These are phyloP conservation scores for Globisporangium viniferum DNA, from an alignment of 352 stramenopile genomes.

Conservation along the genomic window DNA sequence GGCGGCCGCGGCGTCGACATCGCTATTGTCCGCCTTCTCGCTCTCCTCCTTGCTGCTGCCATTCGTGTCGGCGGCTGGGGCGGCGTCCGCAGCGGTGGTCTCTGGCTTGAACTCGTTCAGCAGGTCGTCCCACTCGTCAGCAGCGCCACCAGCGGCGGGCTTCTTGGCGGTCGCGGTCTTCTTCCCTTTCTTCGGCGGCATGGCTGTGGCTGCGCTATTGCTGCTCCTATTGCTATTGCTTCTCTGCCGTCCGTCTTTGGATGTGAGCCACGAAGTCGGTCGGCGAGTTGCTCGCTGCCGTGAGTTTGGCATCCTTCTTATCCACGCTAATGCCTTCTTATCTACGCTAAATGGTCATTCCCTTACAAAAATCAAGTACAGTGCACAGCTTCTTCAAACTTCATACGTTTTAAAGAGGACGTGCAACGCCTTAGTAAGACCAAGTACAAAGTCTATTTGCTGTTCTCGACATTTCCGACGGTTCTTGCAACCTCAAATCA, in stretches of 20 bases:
- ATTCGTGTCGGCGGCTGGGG: constrained; percentile 7
- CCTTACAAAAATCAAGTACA: background rate
- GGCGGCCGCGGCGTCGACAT: constrained; percentile 68
- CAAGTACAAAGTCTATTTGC: background rate
- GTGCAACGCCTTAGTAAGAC: background rate
- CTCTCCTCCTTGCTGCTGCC: constrained; percentile 10
- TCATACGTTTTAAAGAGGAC: background rate
- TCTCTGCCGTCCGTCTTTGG: background rate
- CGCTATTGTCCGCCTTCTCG: constrained; percentile 19
- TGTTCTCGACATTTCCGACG: background rate
- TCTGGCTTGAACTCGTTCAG: constrained; percentile 65
- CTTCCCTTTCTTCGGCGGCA: constrained; percentile 81
- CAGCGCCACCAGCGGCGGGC: constrained; percentile 21
- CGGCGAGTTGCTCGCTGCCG: constrained; percentile 9
- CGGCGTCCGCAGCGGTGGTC: constrained; percentile 10
- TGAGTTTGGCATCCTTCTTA: constrained; percentile 3
- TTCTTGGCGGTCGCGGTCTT: constrained; percentile 69
- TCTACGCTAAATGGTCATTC: background rate
- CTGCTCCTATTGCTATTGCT: background rate
- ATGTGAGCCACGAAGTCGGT: background rate
- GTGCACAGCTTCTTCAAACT: background rate
- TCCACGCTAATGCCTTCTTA: background rate
- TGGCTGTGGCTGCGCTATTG: constrained; percentile 17
- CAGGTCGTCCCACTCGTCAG: constrained; percentile 69
- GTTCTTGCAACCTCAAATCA: background rate